These are phyloP conservation scores for Scleroderma citrinum DNA, from an alignment of 768 basidiomycete species.

Conservation along the genomic window DNA sequence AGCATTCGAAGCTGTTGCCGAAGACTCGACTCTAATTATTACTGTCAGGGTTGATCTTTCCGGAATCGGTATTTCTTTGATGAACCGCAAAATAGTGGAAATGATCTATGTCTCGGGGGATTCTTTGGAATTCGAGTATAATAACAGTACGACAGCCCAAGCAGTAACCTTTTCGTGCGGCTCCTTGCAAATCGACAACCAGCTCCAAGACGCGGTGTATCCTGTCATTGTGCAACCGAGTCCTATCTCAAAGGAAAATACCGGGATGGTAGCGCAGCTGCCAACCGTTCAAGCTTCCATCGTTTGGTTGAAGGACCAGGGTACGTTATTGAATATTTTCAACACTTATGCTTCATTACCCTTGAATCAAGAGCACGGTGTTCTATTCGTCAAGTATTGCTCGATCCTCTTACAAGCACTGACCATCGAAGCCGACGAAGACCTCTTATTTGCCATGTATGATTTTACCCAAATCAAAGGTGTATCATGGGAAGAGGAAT, in stretches of 20 bases:
- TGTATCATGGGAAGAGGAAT: constrained; percentile 78
- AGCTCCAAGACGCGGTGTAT: constrained; percentile 92
- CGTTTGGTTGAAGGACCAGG: constrained; percentile 89
- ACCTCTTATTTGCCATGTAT: constrained; percentile 86
- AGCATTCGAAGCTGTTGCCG: constrained; percentile 79
- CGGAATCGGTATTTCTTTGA: constrained; percentile 87
- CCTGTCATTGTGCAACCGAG: constrained; percentile 95
- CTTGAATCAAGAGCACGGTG: constrained; percentile 75
- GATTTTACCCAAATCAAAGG: constrained; percentile 90
- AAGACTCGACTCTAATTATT: constrained; percentile 63
- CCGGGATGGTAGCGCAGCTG: constrained; percentile 63
- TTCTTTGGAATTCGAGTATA: constrained; percentile 78
- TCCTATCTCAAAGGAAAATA: constrained; percentile 71
- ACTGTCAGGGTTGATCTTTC: constrained; percentile 71
- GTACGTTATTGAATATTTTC: constrained; percentile 31
- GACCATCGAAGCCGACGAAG: constrained; percentile 96
- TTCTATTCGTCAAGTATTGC: constrained; percentile 96
- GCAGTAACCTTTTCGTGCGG: constrained; percentile 76
- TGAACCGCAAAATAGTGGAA: constrained; percentile 84
- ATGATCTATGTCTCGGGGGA: constrained; percentile 84
- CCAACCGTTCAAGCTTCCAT: constrained; percentile 88
- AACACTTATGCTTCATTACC: neutral
- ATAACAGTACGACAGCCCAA: constrained; percentile 71
- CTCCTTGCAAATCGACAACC: constrained; percentile 94
- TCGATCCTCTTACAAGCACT: constrained; percentile 90